Conservation (phyloP, 768 basidiomycete species). For the Rossbeevera mucosa region DNA sequence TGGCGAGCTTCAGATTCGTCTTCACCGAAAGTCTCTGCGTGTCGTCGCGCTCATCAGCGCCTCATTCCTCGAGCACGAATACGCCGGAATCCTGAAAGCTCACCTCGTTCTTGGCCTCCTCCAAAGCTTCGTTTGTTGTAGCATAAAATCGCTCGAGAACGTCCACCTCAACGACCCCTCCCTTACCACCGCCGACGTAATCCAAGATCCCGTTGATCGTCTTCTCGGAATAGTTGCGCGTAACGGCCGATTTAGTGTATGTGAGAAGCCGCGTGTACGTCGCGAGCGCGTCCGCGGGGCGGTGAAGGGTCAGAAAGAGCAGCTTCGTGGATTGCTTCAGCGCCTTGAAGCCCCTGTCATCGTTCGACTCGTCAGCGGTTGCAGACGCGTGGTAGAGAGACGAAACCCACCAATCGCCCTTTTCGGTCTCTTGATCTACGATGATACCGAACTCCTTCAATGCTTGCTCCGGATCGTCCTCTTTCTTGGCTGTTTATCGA, state of each 20-base stretch:
- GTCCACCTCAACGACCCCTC: conserved; percentile 73
- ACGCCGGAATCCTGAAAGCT: conserved; percentile 11
- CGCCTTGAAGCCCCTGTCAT: conserved; percentile 92
- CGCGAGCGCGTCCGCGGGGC: conserved; percentile 79
- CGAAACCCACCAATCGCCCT: conserved; percentile 80
- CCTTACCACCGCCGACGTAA: conserved; percentile 90
- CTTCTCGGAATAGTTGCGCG: conserved; percentile 95
- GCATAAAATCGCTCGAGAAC: conserved; percentile 95
- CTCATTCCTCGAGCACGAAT: not conserved
- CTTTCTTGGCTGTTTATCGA: conserved; percentile 69
- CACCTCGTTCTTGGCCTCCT: conserved; percentile 96
- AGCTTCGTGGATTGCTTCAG: conserved; percentile 97
- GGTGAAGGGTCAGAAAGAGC: conserved; percentile 71
- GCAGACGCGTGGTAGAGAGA: not conserved
- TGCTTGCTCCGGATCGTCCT: conserved; percentile 89
- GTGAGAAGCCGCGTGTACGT: conserved; percentile 84
- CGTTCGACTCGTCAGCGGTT: not conserved
- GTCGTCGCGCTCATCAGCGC: not conserved
- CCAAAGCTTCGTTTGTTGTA: conserved; percentile 81
- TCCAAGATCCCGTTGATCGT: conserved; percentile 98
- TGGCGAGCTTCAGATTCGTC: conserved; percentile 95
- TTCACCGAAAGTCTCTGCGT: conserved; percentile 84
- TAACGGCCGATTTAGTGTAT: conserved; percentile 94
- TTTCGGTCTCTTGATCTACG: conserved; percentile 86
- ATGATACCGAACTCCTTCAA: conserved; percentile 86